These are phyloP conservation scores for Tubosaeta sp. DNA, from an alignment of 768 basidiomycete species.

Conservation along the genomic window DNA sequence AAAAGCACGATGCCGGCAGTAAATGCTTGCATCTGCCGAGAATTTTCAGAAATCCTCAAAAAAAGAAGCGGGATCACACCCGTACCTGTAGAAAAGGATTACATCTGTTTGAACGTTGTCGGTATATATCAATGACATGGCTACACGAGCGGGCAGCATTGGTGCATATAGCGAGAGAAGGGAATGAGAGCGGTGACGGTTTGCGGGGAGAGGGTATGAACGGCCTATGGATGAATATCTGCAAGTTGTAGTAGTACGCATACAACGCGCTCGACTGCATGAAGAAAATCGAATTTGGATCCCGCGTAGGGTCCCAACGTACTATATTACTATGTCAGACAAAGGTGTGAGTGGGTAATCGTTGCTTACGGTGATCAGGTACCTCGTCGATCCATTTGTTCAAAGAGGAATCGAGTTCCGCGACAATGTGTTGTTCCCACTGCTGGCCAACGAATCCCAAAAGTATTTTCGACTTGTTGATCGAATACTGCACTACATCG, in stretches of 20 bases:
- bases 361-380: slow-evolving; percentile 40
- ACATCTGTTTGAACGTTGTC: slow-evolving; percentile 29
- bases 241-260: slow-evolving; percentile 49
- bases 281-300: slow-evolving; percentile 35
- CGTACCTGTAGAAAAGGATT: slow-evolving; percentile 29
- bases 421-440: slow-evolving; percentile 63
- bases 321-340: slow-evolving; percentile 24
- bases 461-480: slow-evolving; percentile 57
- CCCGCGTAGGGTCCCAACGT: slow-evolving; percentile 43
- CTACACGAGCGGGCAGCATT: slow-evolving; percentile 76
- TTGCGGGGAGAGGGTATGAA: slow-evolving; percentile 68
- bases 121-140: slow-evolving; percentile 62
- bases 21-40: slow-evolving; percentile 37
- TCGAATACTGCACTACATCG: slow-evolving; percentile 52
- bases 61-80: background rate
- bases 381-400: slow-evolving; percentile 77
- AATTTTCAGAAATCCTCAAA: background rate
- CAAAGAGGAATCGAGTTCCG: slow-evolving; percentile 69
- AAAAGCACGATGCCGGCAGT: slow-evolving; percentile 50
- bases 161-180: slow-evolving; percentile 78
- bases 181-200: slow-evolving; percentile 44
- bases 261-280: slow-evolving; percentile 50
- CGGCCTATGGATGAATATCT: slow-evolving; percentile 74
- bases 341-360: background rate
- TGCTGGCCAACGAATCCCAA: slow-evolving; percentile 46